These are phyloP conservation scores for Hypoxylon sp. DNA, from an alignment of 2,329 filamentous ascomycete genomes.

Conservation along the genomic window DNA sequence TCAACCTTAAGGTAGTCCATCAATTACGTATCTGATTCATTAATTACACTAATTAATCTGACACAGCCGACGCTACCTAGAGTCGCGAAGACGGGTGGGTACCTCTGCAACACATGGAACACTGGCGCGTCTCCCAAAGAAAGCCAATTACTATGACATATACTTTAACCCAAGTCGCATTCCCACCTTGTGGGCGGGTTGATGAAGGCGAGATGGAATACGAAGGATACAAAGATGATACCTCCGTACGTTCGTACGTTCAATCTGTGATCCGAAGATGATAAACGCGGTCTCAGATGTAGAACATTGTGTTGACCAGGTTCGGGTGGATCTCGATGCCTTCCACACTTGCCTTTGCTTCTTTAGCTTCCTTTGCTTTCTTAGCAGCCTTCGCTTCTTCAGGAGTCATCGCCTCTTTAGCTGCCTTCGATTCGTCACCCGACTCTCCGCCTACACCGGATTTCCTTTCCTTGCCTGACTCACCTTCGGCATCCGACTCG, in stretches of 20 bases:
- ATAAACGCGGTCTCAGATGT: constrained; percentile 50
- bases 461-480: neutral
- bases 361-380: too few species aligned
- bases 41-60: too few species aligned
- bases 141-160: too few species aligned
- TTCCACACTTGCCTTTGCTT: neutral
- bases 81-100: neutral
- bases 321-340: constrained; percentile 47
- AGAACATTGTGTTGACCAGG: constrained; percentile 58
- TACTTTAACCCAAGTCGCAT: too few species aligned
- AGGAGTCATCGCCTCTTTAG: too few species aligned
- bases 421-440: neutral
- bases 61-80: too few species aligned
- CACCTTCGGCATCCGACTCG: neutral
- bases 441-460: neutral
- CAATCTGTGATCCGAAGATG: neutral
- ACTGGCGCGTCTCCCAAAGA: too few species aligned
- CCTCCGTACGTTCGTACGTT: neutral
- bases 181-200: too few species aligned
- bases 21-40: too few species aligned
- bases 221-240: neutral
- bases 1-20: too few species aligned
- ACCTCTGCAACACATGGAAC: neutral
- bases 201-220: too few species aligned
- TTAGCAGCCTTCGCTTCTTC: too few species aligned